Conservation (phyloP, 2,329 filamentous ascomycete genomes). For the Elsinoe fawcettii region DNA sequence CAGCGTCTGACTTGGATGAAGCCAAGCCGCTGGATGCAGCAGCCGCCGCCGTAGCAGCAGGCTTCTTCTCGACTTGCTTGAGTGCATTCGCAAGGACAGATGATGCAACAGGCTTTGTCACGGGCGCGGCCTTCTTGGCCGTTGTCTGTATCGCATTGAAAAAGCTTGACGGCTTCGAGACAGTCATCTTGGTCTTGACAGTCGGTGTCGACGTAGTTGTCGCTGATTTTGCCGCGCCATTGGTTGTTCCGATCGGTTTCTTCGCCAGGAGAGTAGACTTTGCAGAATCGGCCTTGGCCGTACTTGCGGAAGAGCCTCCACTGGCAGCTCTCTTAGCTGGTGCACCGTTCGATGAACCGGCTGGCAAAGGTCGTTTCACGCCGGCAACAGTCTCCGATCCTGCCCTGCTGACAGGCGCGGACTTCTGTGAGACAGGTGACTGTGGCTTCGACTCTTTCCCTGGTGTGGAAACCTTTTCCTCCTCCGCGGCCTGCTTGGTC, state of each 20-base stretch:
- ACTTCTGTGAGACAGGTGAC: conserved; percentile 5
- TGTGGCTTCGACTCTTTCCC: conserved; percentile 27
- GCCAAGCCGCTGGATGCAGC: background rate
- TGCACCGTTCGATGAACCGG: conserved; percentile 17
- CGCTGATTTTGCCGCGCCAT: conserved; percentile 22
- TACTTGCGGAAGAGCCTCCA: conserved; percentile 9
- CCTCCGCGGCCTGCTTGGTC: conserved; percentile 32
- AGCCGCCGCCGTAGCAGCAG: conserved; percentile 15
- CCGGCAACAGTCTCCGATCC: conserved; percentile 25
- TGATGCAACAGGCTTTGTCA: conserved; percentile 17
- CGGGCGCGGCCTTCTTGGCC: conserved; percentile 36
- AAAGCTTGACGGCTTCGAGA: conserved; percentile 39
- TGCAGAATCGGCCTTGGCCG: conserved; percentile 4
- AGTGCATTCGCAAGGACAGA: conserved; percentile 18
- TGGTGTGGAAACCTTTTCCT: conserved; percentile 24
- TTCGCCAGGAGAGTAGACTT: conserved; percentile 19
- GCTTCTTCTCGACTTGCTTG: conserved; percentile 18
- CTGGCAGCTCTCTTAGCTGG: conserved; percentile 30
- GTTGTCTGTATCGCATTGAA: conserved; percentile 41
- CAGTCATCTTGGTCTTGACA: conserved; percentile 30
- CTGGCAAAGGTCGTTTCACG: conserved; percentile 26
- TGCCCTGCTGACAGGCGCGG: conserved; percentile 13
- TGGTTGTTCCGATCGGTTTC: conserved; percentile 21
- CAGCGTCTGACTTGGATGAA: conserved; percentile 9
- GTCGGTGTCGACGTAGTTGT: conserved; percentile 19